Percentiles rank a stretch among this genome's conserved stretches.
phyloP scores from a whole-genome alignment of 148 eudicot species.

The Pouteria glomerata region DNA sequence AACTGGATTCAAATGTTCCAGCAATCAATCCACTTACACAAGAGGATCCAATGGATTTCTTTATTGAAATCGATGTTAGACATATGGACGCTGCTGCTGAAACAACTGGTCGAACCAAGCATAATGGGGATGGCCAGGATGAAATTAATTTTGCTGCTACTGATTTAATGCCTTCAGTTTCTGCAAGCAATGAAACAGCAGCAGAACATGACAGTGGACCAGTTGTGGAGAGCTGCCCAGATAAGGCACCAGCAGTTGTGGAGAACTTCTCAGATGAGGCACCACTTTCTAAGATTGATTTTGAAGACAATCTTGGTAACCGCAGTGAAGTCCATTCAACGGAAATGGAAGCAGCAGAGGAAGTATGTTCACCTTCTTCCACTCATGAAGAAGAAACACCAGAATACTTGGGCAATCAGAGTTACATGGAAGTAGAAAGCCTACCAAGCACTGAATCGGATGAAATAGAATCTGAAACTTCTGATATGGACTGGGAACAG shows the following conservation, averaged over 20 bases:
- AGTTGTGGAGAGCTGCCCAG: conserved; percentile 11
- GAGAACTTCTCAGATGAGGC: conserved; percentile 23
- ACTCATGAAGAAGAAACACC: conserved; percentile 17
- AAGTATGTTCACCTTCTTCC: conserved; percentile 1
- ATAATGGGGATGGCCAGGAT: background rate
- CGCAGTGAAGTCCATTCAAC: conserved; percentile 14
- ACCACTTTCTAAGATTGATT: conserved; percentile 12
- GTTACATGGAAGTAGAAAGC: conserved; percentile 21
- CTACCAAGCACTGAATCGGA: conserved; percentile 18
- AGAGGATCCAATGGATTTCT: conserved; percentile 32
- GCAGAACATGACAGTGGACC: background rate
- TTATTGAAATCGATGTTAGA: conserved; percentile 40
- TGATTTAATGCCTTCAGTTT: background rate
- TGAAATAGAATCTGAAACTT: conserved; percentile 31
- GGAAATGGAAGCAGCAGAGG: conserved; percentile 10
- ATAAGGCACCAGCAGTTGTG: conserved; percentile 9
- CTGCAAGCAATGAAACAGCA: background rate
- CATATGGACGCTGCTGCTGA: conserved; percentile 6
- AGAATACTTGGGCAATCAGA: conserved; percentile 13
- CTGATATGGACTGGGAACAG: conserved; percentile 70
- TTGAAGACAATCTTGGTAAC: conserved; percentile 12
- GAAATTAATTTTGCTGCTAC: background rate
- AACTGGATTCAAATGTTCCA: no score
- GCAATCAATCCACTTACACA: no score
- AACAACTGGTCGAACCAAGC: background rate